Evolutionary conservation across 257 asterid genomes (phyloP).

Genomic region (Solanum paucissectum): DNA sequence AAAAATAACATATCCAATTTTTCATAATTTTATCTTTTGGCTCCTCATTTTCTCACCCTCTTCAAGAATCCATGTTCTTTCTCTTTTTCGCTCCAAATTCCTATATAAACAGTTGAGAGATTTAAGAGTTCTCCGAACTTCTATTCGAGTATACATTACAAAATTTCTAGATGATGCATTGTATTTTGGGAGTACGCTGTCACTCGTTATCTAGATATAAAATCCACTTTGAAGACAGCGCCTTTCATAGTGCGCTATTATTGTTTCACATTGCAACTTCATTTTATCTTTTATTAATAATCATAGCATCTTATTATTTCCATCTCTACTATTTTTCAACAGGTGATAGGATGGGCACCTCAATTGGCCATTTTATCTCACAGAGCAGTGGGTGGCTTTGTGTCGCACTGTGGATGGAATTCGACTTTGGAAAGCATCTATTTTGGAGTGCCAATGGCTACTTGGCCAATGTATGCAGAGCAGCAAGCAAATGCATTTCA

Average conservation of each 20-base stretch:
- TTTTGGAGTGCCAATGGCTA: slow-evolving; percentile 19
- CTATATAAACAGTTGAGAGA: neutral
- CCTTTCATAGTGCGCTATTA: neutral
- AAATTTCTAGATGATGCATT: neutral
- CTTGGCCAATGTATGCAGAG: slow-evolving; percentile 11
- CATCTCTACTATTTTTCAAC: neutral
- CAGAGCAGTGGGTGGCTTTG: slow-evolving; percentile 24
- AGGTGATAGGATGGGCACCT: slow-evolving; percentile 24
- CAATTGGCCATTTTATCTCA: slow-evolving; percentile 19
- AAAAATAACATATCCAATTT: neutral
- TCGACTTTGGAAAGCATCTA: slow-evolving; percentile 16
- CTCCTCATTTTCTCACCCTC: neutral
- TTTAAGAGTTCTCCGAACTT: neutral
- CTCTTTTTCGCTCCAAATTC: neutral
- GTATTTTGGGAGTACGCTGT: neutral
- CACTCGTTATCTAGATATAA: neutral
- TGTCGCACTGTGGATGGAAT: slow-evolving; percentile 30
- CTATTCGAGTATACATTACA: neutral
- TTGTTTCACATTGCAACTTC: neutral
- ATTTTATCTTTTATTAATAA: neutral
- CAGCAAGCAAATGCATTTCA: slow-evolving; percentile 6
- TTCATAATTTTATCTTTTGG: neutral
- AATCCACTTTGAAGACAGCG: neutral
- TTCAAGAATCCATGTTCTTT: neutral
- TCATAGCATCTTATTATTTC: neutral